Conservation (phyloP, 768 basidiomycete genomes). For the Fibroporia radiculosa region DNA sequence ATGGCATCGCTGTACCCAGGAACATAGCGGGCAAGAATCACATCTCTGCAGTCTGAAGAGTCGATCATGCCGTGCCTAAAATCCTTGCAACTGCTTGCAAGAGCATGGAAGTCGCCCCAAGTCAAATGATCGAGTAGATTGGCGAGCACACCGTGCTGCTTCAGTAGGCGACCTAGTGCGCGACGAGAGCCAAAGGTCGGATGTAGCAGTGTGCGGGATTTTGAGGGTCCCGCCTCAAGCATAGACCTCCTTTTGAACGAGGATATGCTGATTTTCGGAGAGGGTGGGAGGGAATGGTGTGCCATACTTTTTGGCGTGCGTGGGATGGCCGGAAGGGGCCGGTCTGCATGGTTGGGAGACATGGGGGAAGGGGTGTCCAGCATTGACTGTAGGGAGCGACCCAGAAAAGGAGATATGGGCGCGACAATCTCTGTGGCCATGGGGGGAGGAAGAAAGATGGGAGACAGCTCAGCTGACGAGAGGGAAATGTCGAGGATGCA, state of each 20-base stretch:
- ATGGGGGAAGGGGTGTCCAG: slow-evolving; percentile 4
- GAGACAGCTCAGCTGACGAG: background rate
- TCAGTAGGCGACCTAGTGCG: slow-evolving; percentile 22
- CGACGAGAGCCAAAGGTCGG: slow-evolving; percentile 8
- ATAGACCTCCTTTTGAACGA: background rate
- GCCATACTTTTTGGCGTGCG: background rate
- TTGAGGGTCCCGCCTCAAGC: slow-evolving; percentile 2
- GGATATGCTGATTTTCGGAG: background rate
- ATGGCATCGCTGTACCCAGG: slow-evolving; percentile 47
- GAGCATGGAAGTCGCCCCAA: slow-evolving; percentile 35
- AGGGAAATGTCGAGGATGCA: background rate
- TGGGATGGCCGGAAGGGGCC: slow-evolving; percentile 17
- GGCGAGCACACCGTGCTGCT: slow-evolving; percentile 27
- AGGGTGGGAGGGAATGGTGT: background rate
- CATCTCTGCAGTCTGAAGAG: slow-evolving; percentile 26
- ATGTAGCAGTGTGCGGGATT: slow-evolving; percentile 5
- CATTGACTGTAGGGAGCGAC: no score
- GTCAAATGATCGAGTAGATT: slow-evolving; percentile 22
- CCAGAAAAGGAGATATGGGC: slow-evolving; percentile 5
- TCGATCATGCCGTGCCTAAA: slow-evolving; percentile 27
- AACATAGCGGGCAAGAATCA: slow-evolving; percentile 42
- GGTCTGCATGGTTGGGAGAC: slow-evolving; percentile 10
- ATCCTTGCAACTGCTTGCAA: slow-evolving; percentile 28
- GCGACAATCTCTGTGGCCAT: background rate
- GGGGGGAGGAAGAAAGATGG: slow-evolving; percentile 2